A percentile compares a stretch with the other conserved stretches of the same genome.
Conservation (phyloP, 2,329 filamentous ascomycete genomes). For the Fusarium fracticaudum region DNA sequence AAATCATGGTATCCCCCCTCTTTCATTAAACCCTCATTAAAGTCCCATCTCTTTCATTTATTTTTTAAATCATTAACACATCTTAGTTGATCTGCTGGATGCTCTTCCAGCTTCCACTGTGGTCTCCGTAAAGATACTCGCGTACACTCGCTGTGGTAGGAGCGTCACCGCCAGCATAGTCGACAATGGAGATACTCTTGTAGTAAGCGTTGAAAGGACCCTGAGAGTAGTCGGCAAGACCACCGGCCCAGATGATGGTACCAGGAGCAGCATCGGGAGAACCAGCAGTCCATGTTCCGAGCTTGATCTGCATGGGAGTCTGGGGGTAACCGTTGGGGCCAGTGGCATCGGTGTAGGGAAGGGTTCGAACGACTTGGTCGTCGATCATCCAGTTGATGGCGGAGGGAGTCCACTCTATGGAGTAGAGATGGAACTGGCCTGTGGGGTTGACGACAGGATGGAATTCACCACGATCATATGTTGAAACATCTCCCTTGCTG, state of each 20-base stretch:
- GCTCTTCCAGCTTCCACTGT: slow-evolving; percentile 53
- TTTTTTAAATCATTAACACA: neutral
- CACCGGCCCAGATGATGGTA: slow-evolving; percentile 76
- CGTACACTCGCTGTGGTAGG: slow-evolving; percentile 47
- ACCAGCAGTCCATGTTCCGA: slow-evolving; percentile 74
- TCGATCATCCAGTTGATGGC: slow-evolving; percentile 73
- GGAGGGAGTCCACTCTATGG: slow-evolving; percentile 73
- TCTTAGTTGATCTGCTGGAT: slow-evolving; percentile 46
- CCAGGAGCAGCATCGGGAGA: slow-evolving; percentile 68
- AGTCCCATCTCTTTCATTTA: neutral
- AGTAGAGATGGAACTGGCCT: slow-evolving; percentile 68
- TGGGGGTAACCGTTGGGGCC: slow-evolving; percentile 54
- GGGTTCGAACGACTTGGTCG: slow-evolving; percentile 66
- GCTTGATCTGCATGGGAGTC: slow-evolving; percentile 75
- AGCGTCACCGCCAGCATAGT: slow-evolving; percentile 54
- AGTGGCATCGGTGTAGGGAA: slow-evolving; percentile 65
- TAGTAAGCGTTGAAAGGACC: slow-evolving; percentile 57
- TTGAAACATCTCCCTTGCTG: slow-evolving; percentile 74
- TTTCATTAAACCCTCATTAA: slow-evolving; percentile 24
- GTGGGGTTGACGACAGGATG: slow-evolving; percentile 62
- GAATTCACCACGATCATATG: slow-evolving; percentile 70
- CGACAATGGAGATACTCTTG: slow-evolving; percentile 55
- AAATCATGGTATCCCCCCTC: slow-evolving; percentile 4
- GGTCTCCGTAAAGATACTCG: slow-evolving; percentile 55
- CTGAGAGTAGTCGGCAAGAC: slow-evolving; percentile 57